Evolutionary conservation across 257 asterid species (phyloP), one percentile per base, ranked within the genome.

Genomic region (Orobanche coerulescens): DNA sequence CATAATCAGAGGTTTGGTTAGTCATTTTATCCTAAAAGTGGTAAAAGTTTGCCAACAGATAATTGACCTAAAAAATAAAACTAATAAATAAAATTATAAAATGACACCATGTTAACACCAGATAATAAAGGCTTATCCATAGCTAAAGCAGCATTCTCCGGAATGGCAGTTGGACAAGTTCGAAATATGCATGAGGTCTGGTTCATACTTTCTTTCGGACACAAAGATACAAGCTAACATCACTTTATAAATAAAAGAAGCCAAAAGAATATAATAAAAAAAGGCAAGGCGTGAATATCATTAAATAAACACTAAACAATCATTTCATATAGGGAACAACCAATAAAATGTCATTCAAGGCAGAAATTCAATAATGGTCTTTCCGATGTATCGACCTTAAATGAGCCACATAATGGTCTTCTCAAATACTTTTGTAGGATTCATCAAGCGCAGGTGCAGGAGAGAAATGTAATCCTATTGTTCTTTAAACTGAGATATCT

Each of bases 1-100:
- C 24, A 66, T 30, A 61, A 47, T 63, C 63, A 67, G 61, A n/a
- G 15, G 20, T 10, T 16, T 50, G 23, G 40, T 46, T 24, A 58
- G n/a, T 10, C 2, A 20, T 44, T 56, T 39, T 40, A 65, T 24
- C 30, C 43, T n/a, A 20, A 56, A 47, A 15, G 49, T 64, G 24
- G 53, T 5, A 49, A 54, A 23, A 44, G 34, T 16, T 54, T 47
- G 4, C 40, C 30, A 36, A 51, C 16, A 39, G 14, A 31, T 33
- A 52, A 46, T 43, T 43, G 52, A 28, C 30, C 36, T 14, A 53
- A 33, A 54, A 2, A 14, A 61, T 34, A 20, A 61, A 18, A n/a
- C n/a, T n/a, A n/a, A n/a, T n/a, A n/a, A n/a, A n/a, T n/a, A n/a
- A n/a, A n/a, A n/a, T n/a, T n/a, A n/a, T n/a, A n/a, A 10, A 12